Percentiles rank a stretch among this genome's conserved stretches.
phyloP scores from a whole-genome alignment of 2,329 filamentous ascomycete species.

The Talaromyces marneffei region DNA sequence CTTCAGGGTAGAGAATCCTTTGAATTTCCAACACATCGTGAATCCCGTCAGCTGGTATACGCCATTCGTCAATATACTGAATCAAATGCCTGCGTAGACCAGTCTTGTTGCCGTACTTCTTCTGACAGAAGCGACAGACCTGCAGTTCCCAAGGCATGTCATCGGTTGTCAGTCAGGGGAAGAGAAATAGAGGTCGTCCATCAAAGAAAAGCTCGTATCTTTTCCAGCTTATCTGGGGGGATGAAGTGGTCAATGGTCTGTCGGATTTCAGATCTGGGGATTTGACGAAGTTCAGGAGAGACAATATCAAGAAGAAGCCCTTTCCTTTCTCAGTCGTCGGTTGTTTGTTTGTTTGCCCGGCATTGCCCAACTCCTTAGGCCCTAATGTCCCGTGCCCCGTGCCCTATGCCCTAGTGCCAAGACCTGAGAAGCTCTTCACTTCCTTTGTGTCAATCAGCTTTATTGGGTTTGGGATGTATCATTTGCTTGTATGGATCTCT shows the following conservation, averaged over 20 bases:
- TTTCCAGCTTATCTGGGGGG: neutral
- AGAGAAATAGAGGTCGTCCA: neutral
- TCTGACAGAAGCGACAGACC: slow-evolving; percentile 16
- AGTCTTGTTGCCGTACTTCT: slow-evolving; percentile 15
- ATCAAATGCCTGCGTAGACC: slow-evolving; percentile 11
- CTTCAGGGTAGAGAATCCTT: neutral
- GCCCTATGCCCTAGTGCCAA: neutral
- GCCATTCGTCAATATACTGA: slow-evolving; percentile 12
- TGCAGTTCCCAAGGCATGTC: slow-evolving; percentile 7
- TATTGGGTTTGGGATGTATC: neutral
- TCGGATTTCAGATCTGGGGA: neutral
- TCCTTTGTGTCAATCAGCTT: neutral
- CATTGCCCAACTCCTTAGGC: neutral
- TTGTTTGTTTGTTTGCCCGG: neutral
- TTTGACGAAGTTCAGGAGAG: neutral
- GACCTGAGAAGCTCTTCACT: neutral
- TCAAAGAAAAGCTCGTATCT: neutral
- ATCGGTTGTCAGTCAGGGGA: neutral
- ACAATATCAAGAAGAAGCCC: neutral
- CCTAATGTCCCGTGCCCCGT: neutral
- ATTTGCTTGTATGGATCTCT: neutral
- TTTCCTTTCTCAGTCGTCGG: neutral
- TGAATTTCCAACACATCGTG: slow-evolving; percentile 18
- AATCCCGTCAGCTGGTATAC: slow-evolving; percentile 17
- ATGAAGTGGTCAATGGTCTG: neutral